Evolutionary conservation across 768 basidiomycete genomes (phyloP).

Genomic region (Lactarius vividus): DNA sequence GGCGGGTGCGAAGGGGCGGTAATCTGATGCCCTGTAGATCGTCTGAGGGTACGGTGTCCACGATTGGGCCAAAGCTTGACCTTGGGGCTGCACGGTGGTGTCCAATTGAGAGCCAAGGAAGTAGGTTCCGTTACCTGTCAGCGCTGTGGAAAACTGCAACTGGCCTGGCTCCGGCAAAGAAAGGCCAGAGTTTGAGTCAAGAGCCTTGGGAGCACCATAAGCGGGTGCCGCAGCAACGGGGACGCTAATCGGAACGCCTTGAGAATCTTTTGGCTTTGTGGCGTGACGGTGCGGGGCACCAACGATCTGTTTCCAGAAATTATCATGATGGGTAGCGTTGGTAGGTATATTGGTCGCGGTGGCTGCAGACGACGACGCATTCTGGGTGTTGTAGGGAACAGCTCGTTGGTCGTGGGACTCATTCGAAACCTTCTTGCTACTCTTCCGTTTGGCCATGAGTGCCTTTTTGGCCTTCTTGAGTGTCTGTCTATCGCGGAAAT

Average conservation of each 20-base stretch:
- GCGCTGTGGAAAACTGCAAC: neutral
- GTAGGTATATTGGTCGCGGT: neutral
- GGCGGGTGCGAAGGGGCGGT: neutral
- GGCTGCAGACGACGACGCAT: neutral
- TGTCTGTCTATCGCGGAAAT: neutral
- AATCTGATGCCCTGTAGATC: neutral
- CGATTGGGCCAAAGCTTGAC: neutral
- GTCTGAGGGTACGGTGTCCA: neutral
- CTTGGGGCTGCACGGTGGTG: neutral
- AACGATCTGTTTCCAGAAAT: conserved; percentile 4
- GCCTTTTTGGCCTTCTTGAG: neutral
- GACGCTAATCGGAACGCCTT: neutral
- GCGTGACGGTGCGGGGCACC: neutral
- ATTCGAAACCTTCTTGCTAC: neutral
- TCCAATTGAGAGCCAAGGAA: neutral
- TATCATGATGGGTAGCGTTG: conserved; percentile 7
- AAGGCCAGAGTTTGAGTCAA: neutral
- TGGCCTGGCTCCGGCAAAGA: neutral
- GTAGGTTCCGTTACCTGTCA: neutral
- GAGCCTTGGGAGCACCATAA: neutral
- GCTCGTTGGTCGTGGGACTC: neutral
- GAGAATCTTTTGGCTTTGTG: neutral
- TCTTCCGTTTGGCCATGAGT: neutral
- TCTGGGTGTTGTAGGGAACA: neutral
- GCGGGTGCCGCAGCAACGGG: neutral